These are phyloP conservation scores for Ophiocytium majus DNA, from an alignment of 352 stramenopile genomes.

Conservation along the genomic window DNA sequence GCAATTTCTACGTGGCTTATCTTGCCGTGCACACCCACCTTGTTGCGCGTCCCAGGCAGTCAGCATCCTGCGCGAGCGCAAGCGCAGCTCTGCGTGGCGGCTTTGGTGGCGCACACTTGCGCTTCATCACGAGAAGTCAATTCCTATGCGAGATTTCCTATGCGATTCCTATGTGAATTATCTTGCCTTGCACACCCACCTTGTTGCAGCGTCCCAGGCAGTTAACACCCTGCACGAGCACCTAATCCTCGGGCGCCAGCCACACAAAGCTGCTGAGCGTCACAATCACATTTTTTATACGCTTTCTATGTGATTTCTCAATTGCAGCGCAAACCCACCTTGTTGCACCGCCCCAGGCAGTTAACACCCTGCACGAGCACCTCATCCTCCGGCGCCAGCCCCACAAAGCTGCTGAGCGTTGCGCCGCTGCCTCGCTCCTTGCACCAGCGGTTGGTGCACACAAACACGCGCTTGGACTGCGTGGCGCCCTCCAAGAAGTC, in stretches of 20 bases:
- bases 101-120: too few species aligned
- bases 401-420: slow-evolving; percentile 46
- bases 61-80: too few species aligned
- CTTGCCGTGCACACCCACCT: too few species aligned
- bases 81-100: too few species aligned
- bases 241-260: slow-evolving; percentile 45
- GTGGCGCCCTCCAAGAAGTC: slow-evolving; percentile 29
- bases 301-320: slow-evolving; percentile 5
- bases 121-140: too few species aligned
- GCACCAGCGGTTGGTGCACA: slow-evolving; percentile 55
- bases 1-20: too few species aligned
- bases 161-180: too few species aligned
- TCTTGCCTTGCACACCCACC: neutral
- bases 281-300: too few species aligned
- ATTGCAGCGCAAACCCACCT: neutral
- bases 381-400: slow-evolving; percentile 48
- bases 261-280: slow-evolving; percentile 34
- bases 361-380: slow-evolving; percentile 52
- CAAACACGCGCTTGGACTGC: slow-evolving; percentile 40
- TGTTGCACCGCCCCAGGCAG: slow-evolving; percentile 46
- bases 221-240: slow-evolving; percentile 45
- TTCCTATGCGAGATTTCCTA: too few species aligned
- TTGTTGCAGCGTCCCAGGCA: slow-evolving; percentile 43
- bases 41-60: too few species aligned
- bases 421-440: slow-evolving; percentile 50